A percentile compares a stretch with the other conserved stretches of the same genome.
Conservation (phyloP, 1,284 basidiomycete species). For the Moesziomyces parantarcticus region DNA sequence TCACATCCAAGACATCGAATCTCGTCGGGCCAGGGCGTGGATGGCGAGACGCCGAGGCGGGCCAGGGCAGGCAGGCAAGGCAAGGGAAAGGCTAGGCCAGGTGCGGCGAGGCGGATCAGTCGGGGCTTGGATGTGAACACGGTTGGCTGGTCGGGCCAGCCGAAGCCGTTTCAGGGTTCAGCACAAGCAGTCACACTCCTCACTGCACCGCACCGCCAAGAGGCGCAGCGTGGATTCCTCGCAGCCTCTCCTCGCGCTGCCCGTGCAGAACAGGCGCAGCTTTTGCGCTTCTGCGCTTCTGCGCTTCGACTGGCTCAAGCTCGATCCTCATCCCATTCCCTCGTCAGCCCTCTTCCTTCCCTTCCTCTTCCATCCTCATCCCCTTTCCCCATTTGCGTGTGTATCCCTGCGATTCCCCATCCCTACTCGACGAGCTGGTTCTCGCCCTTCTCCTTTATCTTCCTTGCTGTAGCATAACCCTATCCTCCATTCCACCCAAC, state of each 20-base stretch:
- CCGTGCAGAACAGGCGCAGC: constrained; percentile 30
- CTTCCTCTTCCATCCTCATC: constrained; percentile 14
- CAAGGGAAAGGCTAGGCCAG: too few species aligned
- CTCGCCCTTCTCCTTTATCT: constrained; percentile 19
- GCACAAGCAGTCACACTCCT: too few species aligned
- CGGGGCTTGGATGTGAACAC: constrained; percentile 14
- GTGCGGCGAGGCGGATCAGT: constrained; percentile 1
- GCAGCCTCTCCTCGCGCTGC: constrained; percentile 4
- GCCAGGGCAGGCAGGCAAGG: constrained; percentile 1
- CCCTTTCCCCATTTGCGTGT: constrained; percentile 13
- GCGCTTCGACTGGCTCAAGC: too few species aligned
- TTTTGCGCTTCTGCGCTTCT: too few species aligned
- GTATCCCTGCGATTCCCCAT: constrained; percentile 20
- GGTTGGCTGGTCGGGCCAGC: neutral
- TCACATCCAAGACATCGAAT: too few species aligned
- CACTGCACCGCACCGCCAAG: constrained; percentile 7
- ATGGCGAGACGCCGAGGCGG: too few species aligned
- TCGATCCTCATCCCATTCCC: neutral
- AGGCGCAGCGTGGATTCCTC: constrained; percentile 24
- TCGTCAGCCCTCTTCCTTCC: constrained; percentile 4
- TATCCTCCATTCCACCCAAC: constrained; percentile 6
- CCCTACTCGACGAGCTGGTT: constrained; percentile 34
- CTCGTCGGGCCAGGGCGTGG: too few species aligned
- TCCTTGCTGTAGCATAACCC: constrained; percentile 1
- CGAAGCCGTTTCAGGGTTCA: too few species aligned